Base-by-base conservation (phyloP, 2,329 filamentous ascomycete genomes). In the Phaeosphaeriaceae sp. region DNA sequence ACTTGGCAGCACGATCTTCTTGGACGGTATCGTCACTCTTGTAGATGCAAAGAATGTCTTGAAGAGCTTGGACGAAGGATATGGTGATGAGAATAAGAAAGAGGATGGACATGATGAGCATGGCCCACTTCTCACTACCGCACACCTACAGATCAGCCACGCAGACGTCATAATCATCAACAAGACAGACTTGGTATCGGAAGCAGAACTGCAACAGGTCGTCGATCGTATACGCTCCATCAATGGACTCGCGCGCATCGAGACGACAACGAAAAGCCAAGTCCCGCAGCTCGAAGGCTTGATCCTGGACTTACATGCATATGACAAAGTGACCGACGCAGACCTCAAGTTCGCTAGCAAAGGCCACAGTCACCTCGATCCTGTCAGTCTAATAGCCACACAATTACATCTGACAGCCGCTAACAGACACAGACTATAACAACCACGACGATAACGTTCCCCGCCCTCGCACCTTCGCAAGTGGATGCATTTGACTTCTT, bases 151-250 rank as follows among this genome's bases (percentile, higher is more conserved):
- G 72, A 96, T 99, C 59, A 97, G 93, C 1, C 94, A 99, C 71
- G 95, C 95, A 7, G 95, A 99, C 78, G 92, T 98, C 9, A 86
- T 99, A 46, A 87, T 99, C 41, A 87, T 99, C 67, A 99, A 99
- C 80, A 99, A 99, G 77, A 84, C 89, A 2, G 95, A 99, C 73
- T 83, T 97, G 3, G 93, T 98, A 3, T 86, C 84, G 6, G 75
- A 84, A 1, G 80, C 85, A 7, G 88, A 97, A 68, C 84, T 98
- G 1, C 78, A 86, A n/a, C 78, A 74, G 0, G 91, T 97, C 7
- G 85, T 84, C 61, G 83, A 86, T 17, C 86, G 95, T 47, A 88
- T 98, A 53, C 81, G 85, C 54, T 90, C 92, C 5, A 98, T 99
- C 76, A 99, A 99, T 74, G 90, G 91, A 0, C 83, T 97, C 1